Base-by-base conservation (phyloP, 2,329 filamentous ascomycete genomes). In the Clonostachys rosea region DNA sequence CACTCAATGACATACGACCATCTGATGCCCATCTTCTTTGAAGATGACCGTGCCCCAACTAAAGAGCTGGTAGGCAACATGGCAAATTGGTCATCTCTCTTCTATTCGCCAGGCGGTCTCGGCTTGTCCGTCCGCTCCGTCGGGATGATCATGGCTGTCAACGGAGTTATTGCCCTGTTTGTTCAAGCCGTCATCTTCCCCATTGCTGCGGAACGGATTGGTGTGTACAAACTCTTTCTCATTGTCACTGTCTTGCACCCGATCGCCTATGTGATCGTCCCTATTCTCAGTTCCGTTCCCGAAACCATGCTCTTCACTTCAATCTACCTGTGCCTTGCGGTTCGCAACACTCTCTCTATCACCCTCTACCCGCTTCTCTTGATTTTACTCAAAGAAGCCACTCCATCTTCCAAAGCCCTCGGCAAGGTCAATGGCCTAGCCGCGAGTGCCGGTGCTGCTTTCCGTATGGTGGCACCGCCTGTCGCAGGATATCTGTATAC, bases 1-100 rank as follows among this genome's bases (percentile, higher is more conserved):
- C 91, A 96, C 67, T 90, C 87, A 36, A 96, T 96, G 91, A 91
- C 87, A 1, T 96, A 89, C 66, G 92, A 96, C 60, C 89, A 95
- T 62, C 78, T 96, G 1, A 75, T 96, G 46, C 91, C 91, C 8
- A 96, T 96, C 50, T 96, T 96, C 68, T 82, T 96, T 45, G 91
- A 96, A 63, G 91, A 96, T 57, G 76, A 83, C 39, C 78, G 79
- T 33, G 69, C 67, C 36, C 11, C 30, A 33, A 17, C 43, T 3
- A 17, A 43, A 51, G 60, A 70, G 42, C 64, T 70, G 40, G 61
- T 70, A 6, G 50, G 64, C 40, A 55, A 54, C n/a, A 39, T 54
- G 42, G 50, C 54, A 44, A 49, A 57, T n/a, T 58, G 60, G 40
- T 30, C 24, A 30, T 75, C 67, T 54, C 70, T 63, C 3, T 70